These are phyloP conservation scores for Trichoderma sp. DNA, from an alignment of 2,329 filamentous ascomycete species.

Conservation along the genomic window DNA sequence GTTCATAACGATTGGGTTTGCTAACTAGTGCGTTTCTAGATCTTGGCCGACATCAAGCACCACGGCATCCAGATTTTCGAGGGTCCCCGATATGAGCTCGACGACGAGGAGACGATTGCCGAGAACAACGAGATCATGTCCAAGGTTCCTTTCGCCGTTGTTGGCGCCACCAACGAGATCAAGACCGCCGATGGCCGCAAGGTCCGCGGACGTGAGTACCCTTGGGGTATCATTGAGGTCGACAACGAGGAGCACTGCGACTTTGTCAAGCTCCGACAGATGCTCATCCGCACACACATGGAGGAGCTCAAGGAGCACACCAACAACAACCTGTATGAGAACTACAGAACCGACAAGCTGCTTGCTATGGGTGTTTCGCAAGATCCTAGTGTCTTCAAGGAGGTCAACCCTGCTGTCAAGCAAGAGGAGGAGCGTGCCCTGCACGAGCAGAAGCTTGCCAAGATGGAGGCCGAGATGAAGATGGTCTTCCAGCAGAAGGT, in stretches of 20 bases:
- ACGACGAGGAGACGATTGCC: constrained; percentile 98
- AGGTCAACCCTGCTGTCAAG: constrained; percentile 99
- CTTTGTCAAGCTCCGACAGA: constrained; percentile 99
- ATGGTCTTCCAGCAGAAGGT: constrained; percentile 99
- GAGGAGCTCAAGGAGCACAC: constrained; percentile 99
- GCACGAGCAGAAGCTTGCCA: constrained; percentile 99
- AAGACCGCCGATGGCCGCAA: constrained; percentile 88
- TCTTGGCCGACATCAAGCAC: constrained; percentile 92
- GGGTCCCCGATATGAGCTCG: constrained; percentile 95
- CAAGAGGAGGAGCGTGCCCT: constrained; percentile 97
- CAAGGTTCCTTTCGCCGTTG: constrained; percentile 97
- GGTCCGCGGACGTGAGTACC: constrained; percentile 93
- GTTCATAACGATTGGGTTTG: background rate
- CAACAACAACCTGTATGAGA: constrained; percentile 98
- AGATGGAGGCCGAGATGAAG: constrained; percentile 99
- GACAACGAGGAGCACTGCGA: constrained; percentile 99
- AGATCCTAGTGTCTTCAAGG: constrained; percentile 99
- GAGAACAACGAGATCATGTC: constrained; percentile 99
- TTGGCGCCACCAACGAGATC: constrained; percentile 95
- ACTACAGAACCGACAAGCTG: constrained; percentile 99
- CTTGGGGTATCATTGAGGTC: constrained; percentile 98
- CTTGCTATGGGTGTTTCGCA: constrained; percentile 97
- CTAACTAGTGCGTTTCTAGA: constrained; percentile 53
- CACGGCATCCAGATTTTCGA: constrained; percentile 99
- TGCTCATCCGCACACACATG: constrained; percentile 99